Evolutionary conservation across 345 rosid genomes (phyloP).

Genomic region (Hypericum androsaemum): DNA sequence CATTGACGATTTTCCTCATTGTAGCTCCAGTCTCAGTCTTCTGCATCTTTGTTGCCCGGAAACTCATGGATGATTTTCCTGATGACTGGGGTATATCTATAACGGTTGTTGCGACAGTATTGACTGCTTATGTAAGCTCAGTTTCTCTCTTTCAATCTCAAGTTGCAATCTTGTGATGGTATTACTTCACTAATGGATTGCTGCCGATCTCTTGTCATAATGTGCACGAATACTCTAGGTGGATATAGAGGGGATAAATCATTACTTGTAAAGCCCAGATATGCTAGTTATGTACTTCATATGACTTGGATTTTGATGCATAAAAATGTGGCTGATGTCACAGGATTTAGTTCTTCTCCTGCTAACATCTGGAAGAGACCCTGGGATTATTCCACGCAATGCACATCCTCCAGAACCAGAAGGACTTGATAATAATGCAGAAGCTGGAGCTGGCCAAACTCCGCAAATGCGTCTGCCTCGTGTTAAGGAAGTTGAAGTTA

Average conservation of each 20-base stretch:
- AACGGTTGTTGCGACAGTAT: not conserved
- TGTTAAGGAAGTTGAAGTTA: slow-evolving; percentile 70
- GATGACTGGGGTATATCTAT: slow-evolving; percentile 8
- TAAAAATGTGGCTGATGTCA: slow-evolving; percentile 1
- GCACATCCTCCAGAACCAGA: slow-evolving; percentile 30
- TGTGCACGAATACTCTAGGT: too few species aligned
- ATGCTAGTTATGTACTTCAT: not conserved
- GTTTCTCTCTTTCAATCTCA: not conserved
- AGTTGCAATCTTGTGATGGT: too few species aligned
- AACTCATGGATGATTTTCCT: slow-evolving; percentile 3
- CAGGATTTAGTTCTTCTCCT: slow-evolving; percentile 28
- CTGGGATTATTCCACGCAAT: slow-evolving; percentile 29
- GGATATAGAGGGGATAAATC: too few species aligned
- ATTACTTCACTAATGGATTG: too few species aligned
- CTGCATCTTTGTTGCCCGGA: slow-evolving; percentile 5
- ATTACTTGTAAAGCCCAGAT: too few species aligned
- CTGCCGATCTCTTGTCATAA: too few species aligned
- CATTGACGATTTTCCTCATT: slow-evolving; percentile 6
- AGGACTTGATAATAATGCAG: slow-evolving; percentile 25
- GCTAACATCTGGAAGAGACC: slow-evolving; percentile 30
- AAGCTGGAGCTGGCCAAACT: slow-evolving; percentile 72
- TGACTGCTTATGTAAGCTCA: slow-evolving; percentile 4
- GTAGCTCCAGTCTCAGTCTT: slow-evolving; percentile 9
- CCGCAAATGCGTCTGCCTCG: slow-evolving; percentile 83
- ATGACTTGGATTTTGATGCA: slow-evolving; percentile 1